Conservation (phyloP, 2,329 filamentous ascomycete genomes). For the Apiospora koreana region DNA sequence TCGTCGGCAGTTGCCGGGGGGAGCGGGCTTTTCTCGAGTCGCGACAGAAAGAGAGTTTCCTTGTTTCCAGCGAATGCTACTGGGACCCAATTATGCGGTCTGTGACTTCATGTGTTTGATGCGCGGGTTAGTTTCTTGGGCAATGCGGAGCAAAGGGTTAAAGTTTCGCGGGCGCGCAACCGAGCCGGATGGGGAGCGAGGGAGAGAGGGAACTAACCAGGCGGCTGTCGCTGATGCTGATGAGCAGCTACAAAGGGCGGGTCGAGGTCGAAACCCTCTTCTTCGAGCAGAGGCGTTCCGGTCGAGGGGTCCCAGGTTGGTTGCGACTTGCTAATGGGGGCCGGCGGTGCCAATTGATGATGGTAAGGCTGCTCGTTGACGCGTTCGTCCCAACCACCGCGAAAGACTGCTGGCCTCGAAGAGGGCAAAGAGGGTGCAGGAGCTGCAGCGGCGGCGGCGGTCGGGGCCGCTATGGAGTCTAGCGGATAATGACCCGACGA, state of each 20-base stretch:
- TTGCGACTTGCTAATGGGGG: conserved; percentile 36
- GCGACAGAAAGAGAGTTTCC: conserved; percentile 17
- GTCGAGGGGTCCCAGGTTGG: conserved; percentile 37
- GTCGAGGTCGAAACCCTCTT: conserved; percentile 34
- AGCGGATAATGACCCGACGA: neutral
- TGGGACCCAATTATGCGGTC: conserved; percentile 35
- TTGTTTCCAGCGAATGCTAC: conserved; percentile 30
- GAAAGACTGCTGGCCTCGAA: neutral
- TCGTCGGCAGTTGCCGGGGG: conserved; percentile 24
- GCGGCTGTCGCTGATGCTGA: neutral
- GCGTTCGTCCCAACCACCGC: neutral
- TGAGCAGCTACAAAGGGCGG: conserved; percentile 20
- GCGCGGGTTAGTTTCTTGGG: conserved; percentile 17
- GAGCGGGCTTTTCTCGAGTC: conserved; percentile 23
- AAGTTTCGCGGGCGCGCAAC: neutral
- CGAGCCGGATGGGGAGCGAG: too few relatives aligned
- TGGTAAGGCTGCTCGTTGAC: neutral
- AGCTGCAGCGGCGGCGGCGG: neutral
- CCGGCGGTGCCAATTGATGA: conserved; percentile 24
- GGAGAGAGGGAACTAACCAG: conserved; percentile 17
- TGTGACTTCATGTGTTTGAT: conserved; percentile 21
- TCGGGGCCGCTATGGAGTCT: conserved; percentile 8
- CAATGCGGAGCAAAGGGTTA: conserved; percentile 23
- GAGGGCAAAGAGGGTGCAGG: neutral
- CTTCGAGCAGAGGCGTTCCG: conserved; percentile 38